Evolutionary conservation across 1,139 yeast genomes (phyloP).

Genomic region (Hyphopichia buzzinii): DNA sequence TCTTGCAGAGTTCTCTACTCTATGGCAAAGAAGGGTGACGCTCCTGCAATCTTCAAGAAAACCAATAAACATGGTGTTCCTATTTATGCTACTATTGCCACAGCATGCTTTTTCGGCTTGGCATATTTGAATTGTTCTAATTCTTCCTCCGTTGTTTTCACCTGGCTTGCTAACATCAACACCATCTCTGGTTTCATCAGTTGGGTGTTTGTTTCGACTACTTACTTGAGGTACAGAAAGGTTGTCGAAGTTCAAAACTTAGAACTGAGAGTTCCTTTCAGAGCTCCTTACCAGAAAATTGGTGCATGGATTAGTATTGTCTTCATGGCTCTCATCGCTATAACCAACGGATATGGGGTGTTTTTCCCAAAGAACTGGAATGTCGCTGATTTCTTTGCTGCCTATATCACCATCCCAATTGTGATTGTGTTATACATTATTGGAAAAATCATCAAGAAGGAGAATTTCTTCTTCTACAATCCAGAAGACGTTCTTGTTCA

Average conservation of each 20-base stretch:
- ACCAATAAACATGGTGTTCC: slow-evolving; percentile 66
- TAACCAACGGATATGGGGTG: slow-evolving; percentile 54
- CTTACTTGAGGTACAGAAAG: slow-evolving; percentile 43
- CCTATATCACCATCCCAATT: slow-evolving; percentile 45
- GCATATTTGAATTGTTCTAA: slow-evolving; percentile 39
- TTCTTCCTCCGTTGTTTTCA: slow-evolving; percentile 32
- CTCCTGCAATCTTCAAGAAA: slow-evolving; percentile 56
- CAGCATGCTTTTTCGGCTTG: slow-evolving; percentile 36
- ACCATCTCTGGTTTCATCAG: slow-evolving; percentile 44
- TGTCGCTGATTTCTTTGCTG: slow-evolving; percentile 49
- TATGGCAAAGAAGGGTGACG: slow-evolving; percentile 58
- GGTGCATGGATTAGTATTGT: slow-evolving; percentile 42
- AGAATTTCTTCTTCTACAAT: background rate
- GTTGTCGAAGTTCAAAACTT: slow-evolving; percentile 35
- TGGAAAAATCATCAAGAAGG: background rate
- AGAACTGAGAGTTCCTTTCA: slow-evolving; percentile 38
- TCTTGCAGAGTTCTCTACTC: slow-evolving; percentile 57
- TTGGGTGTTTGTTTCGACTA: slow-evolving; percentile 36
- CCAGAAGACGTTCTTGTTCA: background rate
- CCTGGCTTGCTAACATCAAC: slow-evolving; percentile 41
- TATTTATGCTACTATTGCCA: slow-evolving; percentile 34
- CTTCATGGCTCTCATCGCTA: slow-evolving; percentile 36
- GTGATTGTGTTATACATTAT: slow-evolving; percentile 15
- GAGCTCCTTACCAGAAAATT: slow-evolving; percentile 43
- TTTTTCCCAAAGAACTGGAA: slow-evolving; percentile 46